Evolutionary conservation across 164 flowering plant species (phyloP), one percentile per base, ranked within the genome.

Genomic region (Buxus sempervirens): DNA sequence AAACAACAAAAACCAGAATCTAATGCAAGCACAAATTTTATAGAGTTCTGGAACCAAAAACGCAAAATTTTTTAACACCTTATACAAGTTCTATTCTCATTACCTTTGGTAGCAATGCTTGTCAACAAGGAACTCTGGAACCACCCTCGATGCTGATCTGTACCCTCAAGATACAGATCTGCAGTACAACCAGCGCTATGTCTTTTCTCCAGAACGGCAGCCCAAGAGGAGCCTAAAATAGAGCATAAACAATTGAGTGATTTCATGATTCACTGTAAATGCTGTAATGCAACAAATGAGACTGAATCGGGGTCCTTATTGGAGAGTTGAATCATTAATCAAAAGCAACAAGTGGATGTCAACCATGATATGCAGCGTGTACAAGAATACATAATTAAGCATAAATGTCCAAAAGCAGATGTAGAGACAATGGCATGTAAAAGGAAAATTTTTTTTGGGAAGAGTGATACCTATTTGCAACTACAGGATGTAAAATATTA

Each of bases 101-200:
- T 81, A 86, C 91, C 93, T 85, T 77, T 85, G 22, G 96, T 86
- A 18, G 97, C 97, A 79, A 90, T 72, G 73, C 99, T 82, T 32
- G 99, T 92, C 61, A 95, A 71, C 78, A 95, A 79, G 62, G 99
- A 95, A 81, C 99, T 95, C 68, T 95, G 99, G 75, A 95, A 95
- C 99, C 99, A 95, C 25, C 99, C 99, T 70, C 99, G 97, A 78
- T 95, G 99, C 84, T 95, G 97, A 82, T 95, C 99, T 65, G 97
- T 77, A 24, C 99, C 99, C 78, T 95, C 99, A 68, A 95, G 91
- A 76, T 92, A 95, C 80, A 95, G 66, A 79, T 95, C 99, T 66
- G 99, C 99, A 62, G 99, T 97, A 65, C 71, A 85, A 75, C 77
- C 67, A 70, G 84, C 86, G 49, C 86, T 84, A 54, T 74, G 73